These are phyloP conservation scores for Cladosporium sp. DNA, from an alignment of 2,329 filamentous ascomycete species.

Conservation along the genomic window DNA sequence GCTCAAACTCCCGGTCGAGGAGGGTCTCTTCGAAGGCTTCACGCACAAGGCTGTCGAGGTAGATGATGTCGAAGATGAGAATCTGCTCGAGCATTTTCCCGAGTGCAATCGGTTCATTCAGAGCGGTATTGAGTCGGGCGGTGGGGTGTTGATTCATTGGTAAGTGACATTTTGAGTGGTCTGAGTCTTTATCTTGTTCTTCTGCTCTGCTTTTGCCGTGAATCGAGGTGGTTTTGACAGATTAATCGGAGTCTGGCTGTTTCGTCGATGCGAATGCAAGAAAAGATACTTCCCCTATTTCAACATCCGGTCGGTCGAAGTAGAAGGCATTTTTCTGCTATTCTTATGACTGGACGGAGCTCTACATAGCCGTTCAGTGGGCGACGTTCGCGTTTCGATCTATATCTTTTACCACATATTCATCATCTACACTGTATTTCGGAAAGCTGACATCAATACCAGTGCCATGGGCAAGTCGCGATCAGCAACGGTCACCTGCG, in stretches of 20 bases:
- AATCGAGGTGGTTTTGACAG: neutral
- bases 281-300: no score
- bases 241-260: no score
- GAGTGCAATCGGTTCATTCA: slow-evolving; percentile 69
- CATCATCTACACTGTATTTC: no score
- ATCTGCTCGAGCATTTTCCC: slow-evolving; percentile 77
- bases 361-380: no score
- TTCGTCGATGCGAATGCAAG: no score
- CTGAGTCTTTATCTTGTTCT: neutral
- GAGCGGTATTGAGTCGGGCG: slow-evolving; percentile 60
- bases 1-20: slow-evolving; percentile 57
- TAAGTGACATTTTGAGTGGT: neutral
- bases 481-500: slow-evolving; percentile 77
- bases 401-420: no score
- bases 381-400: no score
- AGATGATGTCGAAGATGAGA: slow-evolving; percentile 86
- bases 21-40: slow-evolving; percentile 55
- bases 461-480: slow-evolving; percentile 97
- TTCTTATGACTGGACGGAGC: no score
- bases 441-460: neutral
- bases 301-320: no score
- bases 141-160: slow-evolving; percentile 63
- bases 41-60: slow-evolving; percentile 76
- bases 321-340: no score
- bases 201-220: neutral